Conservation (phyloP, 1,284 basidiomycete genomes). For the Boletus semigastroideus region DNA sequence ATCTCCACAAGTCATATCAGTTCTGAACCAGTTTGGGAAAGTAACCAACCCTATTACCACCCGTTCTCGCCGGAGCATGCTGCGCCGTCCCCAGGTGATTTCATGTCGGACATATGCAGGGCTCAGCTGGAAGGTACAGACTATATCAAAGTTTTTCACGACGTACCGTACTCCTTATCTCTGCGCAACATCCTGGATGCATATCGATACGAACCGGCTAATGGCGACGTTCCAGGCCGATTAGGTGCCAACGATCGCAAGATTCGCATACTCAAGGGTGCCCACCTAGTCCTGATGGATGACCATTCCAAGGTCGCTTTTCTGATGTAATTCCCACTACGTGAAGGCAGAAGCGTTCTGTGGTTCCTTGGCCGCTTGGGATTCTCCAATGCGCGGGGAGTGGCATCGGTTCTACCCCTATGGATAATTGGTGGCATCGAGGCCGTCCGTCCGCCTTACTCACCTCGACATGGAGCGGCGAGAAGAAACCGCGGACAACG, state of each 20-base stretch:
- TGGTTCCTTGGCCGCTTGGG: constrained; percentile 11
- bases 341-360: constrained; percentile 19
- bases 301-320: constrained; percentile 43
- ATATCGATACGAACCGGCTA: constrained; percentile 35
- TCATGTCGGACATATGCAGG: constrained; percentile 17
- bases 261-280: constrained; percentile 34
- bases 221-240: constrained; percentile 18
- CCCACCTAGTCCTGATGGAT: constrained; percentile 43
- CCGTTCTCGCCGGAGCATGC: constrained; percentile 7
- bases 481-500: constrained; percentile 11
- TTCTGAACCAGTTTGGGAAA: constrained; percentile 23
- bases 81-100: constrained; percentile 7
- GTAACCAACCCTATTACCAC: constrained; percentile 16
- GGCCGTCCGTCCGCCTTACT: constrained; percentile 11
- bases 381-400: constrained; percentile 19
- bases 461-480: constrained; percentile 11
- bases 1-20: constrained; percentile 9
- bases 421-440: constrained; percentile 11
- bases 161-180: constrained; percentile 46
- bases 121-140: constrained; percentile 40
- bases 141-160: constrained; percentile 65
- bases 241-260: constrained; percentile 32
- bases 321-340: constrained; percentile 35
- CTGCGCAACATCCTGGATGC: constrained; percentile 53
- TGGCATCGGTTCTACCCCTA: constrained; percentile 21